These are phyloP conservation scores for Plasmodium yoelii DNA, from an alignment of 169 alveolate species.

Conservation along the genomic window DNA sequence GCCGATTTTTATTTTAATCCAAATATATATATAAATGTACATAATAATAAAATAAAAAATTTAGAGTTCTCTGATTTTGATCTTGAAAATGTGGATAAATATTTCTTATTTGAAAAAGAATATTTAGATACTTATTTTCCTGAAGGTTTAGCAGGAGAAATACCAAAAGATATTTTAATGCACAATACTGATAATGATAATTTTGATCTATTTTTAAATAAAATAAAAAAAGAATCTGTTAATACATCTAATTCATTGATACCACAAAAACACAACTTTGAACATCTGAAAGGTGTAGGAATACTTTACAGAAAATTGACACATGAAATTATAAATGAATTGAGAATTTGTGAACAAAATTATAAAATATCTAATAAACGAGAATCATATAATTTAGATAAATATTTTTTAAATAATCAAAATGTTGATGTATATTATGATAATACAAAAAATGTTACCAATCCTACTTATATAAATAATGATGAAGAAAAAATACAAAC, in stretches of 20 bases:
- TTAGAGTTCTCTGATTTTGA: slow-evolving; percentile 26
- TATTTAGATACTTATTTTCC: slow-evolving; percentile 55
- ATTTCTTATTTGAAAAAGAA: slow-evolving; percentile 57
- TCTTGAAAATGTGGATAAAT: slow-evolving; percentile 56
- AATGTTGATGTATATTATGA: slow-evolving; percentile 9
- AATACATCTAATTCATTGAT: background rate
- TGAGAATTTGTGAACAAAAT: slow-evolving; percentile 20
- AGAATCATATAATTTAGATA: slow-evolving; percentile 51
- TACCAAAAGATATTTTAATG: slow-evolving; percentile 66
- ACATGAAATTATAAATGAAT: slow-evolving; percentile 60
- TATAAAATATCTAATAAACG: slow-evolving; percentile 16
- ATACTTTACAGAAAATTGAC: slow-evolving; percentile 50
- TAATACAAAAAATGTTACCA: background rate
- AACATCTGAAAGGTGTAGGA: slow-evolving; percentile 47
- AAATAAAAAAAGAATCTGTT: slow-evolving; percentile 2
- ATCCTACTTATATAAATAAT: background rate
- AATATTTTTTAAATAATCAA: slow-evolving; percentile 26
- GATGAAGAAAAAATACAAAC: background rate
- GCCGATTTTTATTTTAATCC: slow-evolving; percentile 47
- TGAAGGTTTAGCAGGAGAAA: slow-evolving; percentile 69
- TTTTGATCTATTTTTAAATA: slow-evolving; percentile 21
- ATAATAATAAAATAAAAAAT: slow-evolving; percentile 33
- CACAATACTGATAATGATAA: slow-evolving; percentile 37
- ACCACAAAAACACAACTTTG: background rate
- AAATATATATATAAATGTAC: slow-evolving; percentile 60